These are phyloP conservation scores for Juncus inflexus DNA, from an alignment of 176 grass and related monocot genomes.

Conservation along the genomic window DNA sequence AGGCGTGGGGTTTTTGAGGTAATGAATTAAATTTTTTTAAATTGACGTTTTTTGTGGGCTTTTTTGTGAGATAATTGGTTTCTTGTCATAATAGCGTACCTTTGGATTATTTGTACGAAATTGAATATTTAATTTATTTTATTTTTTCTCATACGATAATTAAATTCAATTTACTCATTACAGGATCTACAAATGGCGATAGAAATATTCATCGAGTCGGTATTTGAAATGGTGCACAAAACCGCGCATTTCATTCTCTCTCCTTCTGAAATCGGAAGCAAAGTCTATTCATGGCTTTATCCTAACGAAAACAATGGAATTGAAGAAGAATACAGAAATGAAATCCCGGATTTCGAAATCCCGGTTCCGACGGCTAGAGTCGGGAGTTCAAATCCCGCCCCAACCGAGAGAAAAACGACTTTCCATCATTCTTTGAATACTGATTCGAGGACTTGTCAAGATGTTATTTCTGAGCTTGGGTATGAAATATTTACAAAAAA, in stretches of 20 bases:
- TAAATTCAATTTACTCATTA: neutral
- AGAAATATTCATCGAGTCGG: conserved; percentile 93
- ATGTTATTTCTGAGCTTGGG: conserved; percentile 97
- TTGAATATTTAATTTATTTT: no score
- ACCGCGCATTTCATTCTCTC: conserved; percentile 82
- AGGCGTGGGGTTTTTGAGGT: conserved; percentile 96
- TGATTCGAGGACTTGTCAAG: conserved; percentile 86
- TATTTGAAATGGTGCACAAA: conserved; percentile 77
- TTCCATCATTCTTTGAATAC: conserved; percentile 83
- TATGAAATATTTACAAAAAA: conserved; percentile 27
- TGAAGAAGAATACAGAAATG: conserved; percentile 25
- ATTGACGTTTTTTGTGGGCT: no score
- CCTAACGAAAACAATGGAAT: conserved; percentile 24
- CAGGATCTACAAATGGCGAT: conserved; percentile 94
- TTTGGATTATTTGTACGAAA: no score
- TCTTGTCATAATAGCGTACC: no score
- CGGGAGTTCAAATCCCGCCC: conserved; percentile 61
- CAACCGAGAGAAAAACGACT: conserved; percentile 50
- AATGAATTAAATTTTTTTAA: conserved; percentile 2
- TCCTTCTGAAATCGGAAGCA: conserved; percentile 72
- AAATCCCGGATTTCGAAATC: conserved; percentile 23
- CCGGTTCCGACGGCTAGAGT: conserved; percentile 53
- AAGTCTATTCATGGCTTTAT: conserved; percentile 56
- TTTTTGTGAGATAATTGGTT: no score
- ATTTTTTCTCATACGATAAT: no score